Evolutionary conservation across 75 land plant genomes (phyloP).

Genomic region (Pinus taeda): DNA sequence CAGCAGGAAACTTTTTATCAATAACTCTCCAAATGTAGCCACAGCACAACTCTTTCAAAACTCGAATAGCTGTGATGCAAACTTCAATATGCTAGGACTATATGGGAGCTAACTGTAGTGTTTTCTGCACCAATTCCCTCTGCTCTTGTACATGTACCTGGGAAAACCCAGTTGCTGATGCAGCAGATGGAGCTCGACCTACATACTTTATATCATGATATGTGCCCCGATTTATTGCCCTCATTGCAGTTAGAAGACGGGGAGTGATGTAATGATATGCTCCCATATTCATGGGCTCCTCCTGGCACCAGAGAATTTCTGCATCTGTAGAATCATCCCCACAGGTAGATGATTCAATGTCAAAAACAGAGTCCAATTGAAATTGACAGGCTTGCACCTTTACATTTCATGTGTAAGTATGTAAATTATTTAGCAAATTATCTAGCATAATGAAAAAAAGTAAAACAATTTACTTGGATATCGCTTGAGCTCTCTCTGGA

Average conservation of each 20-base stretch:
- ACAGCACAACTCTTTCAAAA: no score
- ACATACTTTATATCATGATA: conserved; percentile 80
- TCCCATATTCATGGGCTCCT: conserved; percentile 99
- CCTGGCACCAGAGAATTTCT: conserved; percentile 96
- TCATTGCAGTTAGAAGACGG: conserved; percentile 77
- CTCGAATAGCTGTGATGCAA: no score
- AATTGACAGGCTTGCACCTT: no score
- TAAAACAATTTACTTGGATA: conserved; percentile 77
- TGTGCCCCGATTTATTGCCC: conserved; percentile 50
- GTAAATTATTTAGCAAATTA: no score
- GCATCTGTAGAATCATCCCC: conserved; percentile 53
- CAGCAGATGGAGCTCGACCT: conserved; percentile 88
- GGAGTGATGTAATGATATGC: conserved; percentile 69
- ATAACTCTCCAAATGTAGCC: no score
- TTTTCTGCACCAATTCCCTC: conserved; percentile 65
- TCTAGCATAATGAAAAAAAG: no score
- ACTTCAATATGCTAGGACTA: not conserved
- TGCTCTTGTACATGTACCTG: conserved; percentile 67
- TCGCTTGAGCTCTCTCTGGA: conserved; percentile 81
- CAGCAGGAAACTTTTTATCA: no score
- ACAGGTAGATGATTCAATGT: no score
- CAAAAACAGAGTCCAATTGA: no score
- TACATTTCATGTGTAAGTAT: no score
- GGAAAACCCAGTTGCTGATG: conserved; percentile 85
- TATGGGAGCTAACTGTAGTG: conserved; percentile 74